A percentile compares a stretch with the other conserved stretches of the same genome.
These are phyloP conservation scores for Quercus dentata DNA, from an alignment of 306 rosid species.

Conservation along the genomic window DNA sequence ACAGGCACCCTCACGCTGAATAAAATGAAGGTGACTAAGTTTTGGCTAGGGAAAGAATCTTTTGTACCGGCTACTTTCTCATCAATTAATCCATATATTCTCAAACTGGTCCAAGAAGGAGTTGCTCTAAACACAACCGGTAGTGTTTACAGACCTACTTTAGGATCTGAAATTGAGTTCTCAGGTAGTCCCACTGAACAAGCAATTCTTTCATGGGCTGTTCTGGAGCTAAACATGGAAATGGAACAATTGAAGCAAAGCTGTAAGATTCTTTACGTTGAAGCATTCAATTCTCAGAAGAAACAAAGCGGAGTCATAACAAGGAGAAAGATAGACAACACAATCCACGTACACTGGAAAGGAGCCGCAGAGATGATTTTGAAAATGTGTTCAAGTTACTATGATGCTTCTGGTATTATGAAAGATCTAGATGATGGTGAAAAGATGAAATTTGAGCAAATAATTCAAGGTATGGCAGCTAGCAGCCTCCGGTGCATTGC, in stretches of 20 bases:
- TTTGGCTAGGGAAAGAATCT: constrained; percentile 25
- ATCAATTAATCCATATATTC: constrained; percentile 3
- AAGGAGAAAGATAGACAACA: constrained; percentile 18
- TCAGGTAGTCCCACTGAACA: constrained; percentile 47
- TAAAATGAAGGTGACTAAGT: constrained; percentile 39
- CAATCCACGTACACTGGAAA: constrained; percentile 41
- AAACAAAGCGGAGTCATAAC: constrained; percentile 33
- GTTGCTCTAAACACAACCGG: constrained; percentile 44
- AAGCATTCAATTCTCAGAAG: constrained; percentile 41
- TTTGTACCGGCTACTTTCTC: neutral
- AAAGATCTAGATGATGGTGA: neutral
- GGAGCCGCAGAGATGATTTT: constrained; percentile 36
- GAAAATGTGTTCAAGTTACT: constrained; percentile 17
- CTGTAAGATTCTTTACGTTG: constrained; percentile 23
- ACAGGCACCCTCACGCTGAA: constrained; percentile 39
- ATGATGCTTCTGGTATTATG: constrained; percentile 10
- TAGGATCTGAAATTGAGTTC: constrained; percentile 23
- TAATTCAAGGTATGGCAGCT: constrained; percentile 27
- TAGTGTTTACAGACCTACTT: constrained; percentile 25
- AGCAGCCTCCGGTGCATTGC: constrained; percentile 24
- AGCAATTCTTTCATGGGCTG: constrained; percentile 54
- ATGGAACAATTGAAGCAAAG: constrained; percentile 17
- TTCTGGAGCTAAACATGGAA: constrained; percentile 25
- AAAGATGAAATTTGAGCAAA: neutral
- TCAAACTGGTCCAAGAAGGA: constrained; percentile 26